Evolutionary conservation across 805 yeast genomes (phyloP).

Genomic region (Myxozyma melibiosi): DNA sequence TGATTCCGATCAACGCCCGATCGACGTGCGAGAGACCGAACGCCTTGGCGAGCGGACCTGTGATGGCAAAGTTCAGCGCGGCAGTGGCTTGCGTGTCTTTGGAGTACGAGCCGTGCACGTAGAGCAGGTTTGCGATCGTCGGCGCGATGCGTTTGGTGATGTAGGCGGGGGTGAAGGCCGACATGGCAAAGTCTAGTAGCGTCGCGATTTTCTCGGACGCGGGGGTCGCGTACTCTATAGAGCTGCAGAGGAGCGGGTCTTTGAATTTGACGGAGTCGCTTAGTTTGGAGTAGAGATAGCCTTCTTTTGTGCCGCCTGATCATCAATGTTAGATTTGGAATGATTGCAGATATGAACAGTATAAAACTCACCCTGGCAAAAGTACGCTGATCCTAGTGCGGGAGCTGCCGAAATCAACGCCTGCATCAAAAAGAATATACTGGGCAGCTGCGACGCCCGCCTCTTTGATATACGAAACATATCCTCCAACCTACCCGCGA

Average conservation of each 20-base stretch:
- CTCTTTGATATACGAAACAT: slow-evolving; percentile 68
- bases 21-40: slow-evolving; percentile 75
- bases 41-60: slow-evolving; percentile 74
- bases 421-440: slow-evolving; percentile 62
- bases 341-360: not conserved
- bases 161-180: slow-evolving; percentile 60
- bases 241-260: slow-evolving; percentile 70
- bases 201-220: slow-evolving; percentile 59
- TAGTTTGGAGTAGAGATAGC: slow-evolving; percentile 64
- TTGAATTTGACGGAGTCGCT: slow-evolving; percentile 60
- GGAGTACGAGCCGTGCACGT: slow-evolving; percentile 75
- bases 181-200: slow-evolving; percentile 59
- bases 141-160: slow-evolving; percentile 63
- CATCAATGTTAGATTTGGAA: not conserved
- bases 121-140: slow-evolving; percentile 72
- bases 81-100: slow-evolving; percentile 76
- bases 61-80: slow-evolving; percentile 69
- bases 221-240: slow-evolving; percentile 71
- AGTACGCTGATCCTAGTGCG: slow-evolving; percentile 60
- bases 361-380: slow-evolving; percentile 58
- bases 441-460: slow-evolving; percentile 67
- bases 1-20: slow-evolving; percentile 70
- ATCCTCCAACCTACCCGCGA: slow-evolving; percentile 41
- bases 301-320: slow-evolving; percentile 66
- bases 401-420: slow-evolving; percentile 60